These are phyloP conservation scores for Laguncularia racemosa DNA, from an alignment of 345 rosid genomes.

Conservation along the genomic window DNA sequence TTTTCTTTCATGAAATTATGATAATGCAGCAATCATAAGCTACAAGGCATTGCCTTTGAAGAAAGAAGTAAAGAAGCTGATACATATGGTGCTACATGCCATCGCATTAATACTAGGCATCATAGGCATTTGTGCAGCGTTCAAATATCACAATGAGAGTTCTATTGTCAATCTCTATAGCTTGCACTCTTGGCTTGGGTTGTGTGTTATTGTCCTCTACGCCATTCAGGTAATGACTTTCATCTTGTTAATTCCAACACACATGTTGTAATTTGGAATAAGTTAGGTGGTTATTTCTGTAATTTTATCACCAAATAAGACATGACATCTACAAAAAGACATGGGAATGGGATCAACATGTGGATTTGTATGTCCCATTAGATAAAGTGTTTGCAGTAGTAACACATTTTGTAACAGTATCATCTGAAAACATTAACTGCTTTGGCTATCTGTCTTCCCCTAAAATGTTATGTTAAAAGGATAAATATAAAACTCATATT, in stretches of 20 bases:
- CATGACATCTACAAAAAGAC: too few relatives aligned
- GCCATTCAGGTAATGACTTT: conserved; percentile 60
- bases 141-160: conserved; percentile 86
- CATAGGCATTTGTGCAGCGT: conserved; percentile 68
- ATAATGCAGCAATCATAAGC: conserved; percentile 64
- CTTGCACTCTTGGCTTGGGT: conserved; percentile 95
- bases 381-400: too few relatives aligned
- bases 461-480: too few relatives aligned
- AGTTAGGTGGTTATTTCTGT: too few relatives aligned
- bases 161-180: conserved; percentile 79
- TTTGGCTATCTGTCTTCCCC: too few relatives aligned
- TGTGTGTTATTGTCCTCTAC: conserved; percentile 62
- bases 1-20: background rate
- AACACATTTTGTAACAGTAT: too few relatives aligned
- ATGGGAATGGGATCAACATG: too few relatives aligned
- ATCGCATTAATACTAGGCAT: conserved; percentile 73
- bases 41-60: conserved; percentile 63
- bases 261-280: too few relatives aligned
- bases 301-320: too few relatives aligned
- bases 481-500: too few relatives aligned
- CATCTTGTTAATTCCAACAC: background rate
- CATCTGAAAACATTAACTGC: too few relatives aligned
- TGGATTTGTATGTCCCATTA: too few relatives aligned
- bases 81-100: conserved; percentile 77
- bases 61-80: conserved; percentile 70